Evolutionary conservation across 1,284 basidiomycete genomes (phyloP), one percentile per base, ranked within the genome.

Genomic region (Cutaneotrichosporon cavernicola): DNA sequence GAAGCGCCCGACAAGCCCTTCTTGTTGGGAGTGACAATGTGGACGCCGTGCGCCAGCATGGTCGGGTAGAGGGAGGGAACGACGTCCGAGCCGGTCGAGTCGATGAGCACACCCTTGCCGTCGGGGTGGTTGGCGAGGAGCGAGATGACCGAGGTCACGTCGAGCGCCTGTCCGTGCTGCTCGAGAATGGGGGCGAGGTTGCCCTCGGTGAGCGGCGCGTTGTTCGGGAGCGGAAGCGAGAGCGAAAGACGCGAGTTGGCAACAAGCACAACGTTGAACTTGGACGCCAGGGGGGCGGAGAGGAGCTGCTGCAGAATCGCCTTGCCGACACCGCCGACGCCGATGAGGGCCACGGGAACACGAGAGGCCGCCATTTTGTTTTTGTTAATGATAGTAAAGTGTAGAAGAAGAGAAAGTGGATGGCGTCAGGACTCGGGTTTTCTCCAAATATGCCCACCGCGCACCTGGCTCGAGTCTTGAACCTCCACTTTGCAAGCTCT

Each of bases 11-110:
- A 96, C 76, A 90, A 92, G 0, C 90, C 96, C 82, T 98, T 98
- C 81, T 99, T 99, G 85, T 98, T 99, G 16, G 97, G 96, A 0
- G 96, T 99, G 52, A 97, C 89, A 69, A 99, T 87, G 76, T 89
- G 87, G 61, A 98, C 86, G 9, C 93, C 94, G 8, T 86, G 85
- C 60, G 83, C 82, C 63, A 99, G 82, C 81, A 96, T 90, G 32
- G 83, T 81, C 0, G 97, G 92, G 80, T 99, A 99, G 65, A 90
- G 80, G 31, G 84, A 83, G 2, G 96, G 96, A 43, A 99, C 86
- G 18, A 83, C 84, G 58, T 95, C 90, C 47, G 90, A 89, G 1
- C 93, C 91, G 0, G 97, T 98, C 79, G 95, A 97, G 81, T 99
- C 96, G 64, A 99, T 90, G 22, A 99, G 80, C 4, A 91, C 89